Evolutionary conservation across 2,329 filamentous ascomycete genomes (phyloP).

Genomic region (Elsinoe batatas): DNA sequence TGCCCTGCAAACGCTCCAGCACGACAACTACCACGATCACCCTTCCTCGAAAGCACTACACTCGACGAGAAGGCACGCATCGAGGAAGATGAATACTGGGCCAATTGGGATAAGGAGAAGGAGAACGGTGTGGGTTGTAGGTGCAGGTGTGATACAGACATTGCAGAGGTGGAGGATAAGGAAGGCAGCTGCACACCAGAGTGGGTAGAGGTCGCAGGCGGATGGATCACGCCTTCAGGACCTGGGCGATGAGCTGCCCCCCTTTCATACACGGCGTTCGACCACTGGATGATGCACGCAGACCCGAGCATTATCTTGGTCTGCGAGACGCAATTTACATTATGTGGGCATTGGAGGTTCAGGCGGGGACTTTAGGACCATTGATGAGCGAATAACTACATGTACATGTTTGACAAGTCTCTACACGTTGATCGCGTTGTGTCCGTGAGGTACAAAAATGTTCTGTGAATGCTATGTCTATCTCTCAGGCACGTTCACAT

Average conservation of each 20-base stretch:
- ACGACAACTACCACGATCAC: slow-evolving; percentile 69
- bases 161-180: slow-evolving; percentile 95
- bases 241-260: background rate
- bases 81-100: slow-evolving; percentile 96
- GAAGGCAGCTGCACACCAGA: slow-evolving; percentile 89
- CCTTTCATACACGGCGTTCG: background rate
- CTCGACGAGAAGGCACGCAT: slow-evolving; percentile 60
- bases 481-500: slow-evolving; percentile 6
- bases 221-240: slow-evolving; percentile 51
- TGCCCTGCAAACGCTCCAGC: slow-evolving; percentile 92
- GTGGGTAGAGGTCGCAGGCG: slow-evolving; percentile 95
- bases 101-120: slow-evolving; percentile 71
- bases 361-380: background rate
- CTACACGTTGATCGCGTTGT: background rate
- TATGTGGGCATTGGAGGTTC: background rate
- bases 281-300: background rate
- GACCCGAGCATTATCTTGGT: background rate
- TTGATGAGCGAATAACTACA: slow-evolving; percentile 9
- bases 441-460: background rate
- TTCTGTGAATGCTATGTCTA: background rate
- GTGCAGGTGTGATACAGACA: slow-evolving; percentile 93
- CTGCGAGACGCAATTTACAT: background rate
- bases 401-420: slow-evolving; percentile 5
- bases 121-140: slow-evolving; percentile 96
- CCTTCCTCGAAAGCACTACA: slow-evolving; percentile 48